phyloP scores from a whole-genome alignment of 768 basidiomycete genomes.

The Suillus ampliporus region DNA sequence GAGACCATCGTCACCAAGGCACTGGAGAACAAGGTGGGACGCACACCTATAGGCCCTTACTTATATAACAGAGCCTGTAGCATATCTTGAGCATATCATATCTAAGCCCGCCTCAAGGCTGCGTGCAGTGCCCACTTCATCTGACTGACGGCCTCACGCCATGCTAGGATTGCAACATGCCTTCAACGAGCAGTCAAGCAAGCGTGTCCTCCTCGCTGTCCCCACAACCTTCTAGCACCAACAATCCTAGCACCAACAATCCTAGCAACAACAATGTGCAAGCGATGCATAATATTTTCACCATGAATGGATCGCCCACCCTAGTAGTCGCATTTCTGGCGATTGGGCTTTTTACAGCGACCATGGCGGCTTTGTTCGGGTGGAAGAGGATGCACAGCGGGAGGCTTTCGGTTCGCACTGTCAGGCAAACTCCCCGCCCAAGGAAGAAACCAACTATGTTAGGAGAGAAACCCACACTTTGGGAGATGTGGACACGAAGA shows the following conservation, averaged over 20 bases:
- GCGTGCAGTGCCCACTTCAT: slow-evolving; percentile 11
- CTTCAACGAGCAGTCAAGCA: slow-evolving; percentile 17
- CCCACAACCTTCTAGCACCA: slow-evolving; percentile 15
- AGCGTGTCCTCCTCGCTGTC: slow-evolving; percentile 3
- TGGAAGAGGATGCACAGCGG: slow-evolving; percentile 44
- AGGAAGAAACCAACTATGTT: slow-evolving; percentile 2
- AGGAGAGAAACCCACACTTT: slow-evolving; percentile 47
- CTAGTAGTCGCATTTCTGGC: slow-evolving; percentile 65
- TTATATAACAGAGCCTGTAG: slow-evolving; percentile 20
- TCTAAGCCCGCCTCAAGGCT: slow-evolving; percentile 21
- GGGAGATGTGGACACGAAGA: slow-evolving; percentile 46
- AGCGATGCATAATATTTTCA: slow-evolving; percentile 23
- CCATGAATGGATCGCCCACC: slow-evolving; percentile 51
- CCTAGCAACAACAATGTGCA: background rate
- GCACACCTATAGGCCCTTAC: slow-evolving; percentile 13
- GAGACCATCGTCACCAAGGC: slow-evolving; percentile 6
- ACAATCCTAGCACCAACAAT: slow-evolving; percentile 9
- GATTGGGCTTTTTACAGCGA: slow-evolving; percentile 58
- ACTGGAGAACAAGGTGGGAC: background rate
- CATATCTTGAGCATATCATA: slow-evolving; percentile 7
- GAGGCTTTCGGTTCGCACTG: slow-evolving; percentile 12
- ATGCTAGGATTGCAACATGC: slow-evolving; percentile 25
- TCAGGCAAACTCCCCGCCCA: background rate
- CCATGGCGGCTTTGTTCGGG: slow-evolving; percentile 53
- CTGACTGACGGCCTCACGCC: slow-evolving; percentile 8